Base-by-base conservation (phyloP, 2,329 filamentous ascomycete species). In the Rutstroemia sp. region DNA sequence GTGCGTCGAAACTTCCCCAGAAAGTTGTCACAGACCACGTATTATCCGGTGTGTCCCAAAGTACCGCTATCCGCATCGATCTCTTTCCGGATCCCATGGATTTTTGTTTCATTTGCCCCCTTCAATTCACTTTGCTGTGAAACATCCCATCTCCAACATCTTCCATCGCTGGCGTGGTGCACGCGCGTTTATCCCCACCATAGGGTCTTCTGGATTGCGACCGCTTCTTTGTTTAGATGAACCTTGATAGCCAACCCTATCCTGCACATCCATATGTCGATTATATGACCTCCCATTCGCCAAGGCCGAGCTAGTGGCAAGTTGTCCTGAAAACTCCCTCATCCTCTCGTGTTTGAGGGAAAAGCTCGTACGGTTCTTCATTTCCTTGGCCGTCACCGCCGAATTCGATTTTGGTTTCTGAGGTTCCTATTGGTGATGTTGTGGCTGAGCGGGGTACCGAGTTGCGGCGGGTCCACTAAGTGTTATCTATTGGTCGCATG, bases 401-500 rank as follows among this genome's bases (percentile, higher is more conserved):
- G 27, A 41, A 48, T 49, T 34, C 16, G 34, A 39, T 49, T 48
- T 39, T 5, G 34, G 48, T n/a, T 34, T 7, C 19, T 17, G 2
- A 34, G 19, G 21, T 39, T 46, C 17, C 48, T 14, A 54, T 49
- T 54, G 52, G 52, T 34, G 34, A 49, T 16, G 34, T 41, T 42
- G n/a, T 17, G 14, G 9, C 12, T 49, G 19, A 42, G 45, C 45
- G 37, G 52, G 52, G 52, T 42, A 39, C 39, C 45, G n/a, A 21
- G 25, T 21, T 27, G 44, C 39, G 41, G 52, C 49, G 52, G 52
- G 34, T 34, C 52, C 52, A 49, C 21, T 42, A 41, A 5, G n/a
- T 34, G 45, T 34, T 54, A 54, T 54, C 52, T 49, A 54, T 54
- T 49, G 52, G 52, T 42, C 34, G 23, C 23, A 54, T 25, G 6